phyloP scores from a whole-genome alignment of 2,329 filamentous ascomycete species.

The Rhexocercosporidium sp. region DNA sequence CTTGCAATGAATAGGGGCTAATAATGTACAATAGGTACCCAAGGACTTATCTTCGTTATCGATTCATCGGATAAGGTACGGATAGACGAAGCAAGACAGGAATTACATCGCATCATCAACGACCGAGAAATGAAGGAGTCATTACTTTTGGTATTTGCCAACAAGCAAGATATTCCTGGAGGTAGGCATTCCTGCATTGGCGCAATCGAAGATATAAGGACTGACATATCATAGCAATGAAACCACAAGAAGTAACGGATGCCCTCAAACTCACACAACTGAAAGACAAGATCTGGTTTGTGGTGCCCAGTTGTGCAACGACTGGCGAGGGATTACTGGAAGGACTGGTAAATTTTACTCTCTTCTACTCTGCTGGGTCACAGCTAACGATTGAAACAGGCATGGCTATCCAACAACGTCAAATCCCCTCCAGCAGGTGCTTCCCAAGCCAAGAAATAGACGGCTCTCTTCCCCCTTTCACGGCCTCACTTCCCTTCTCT shows the following conservation, averaged over 20 bases:
- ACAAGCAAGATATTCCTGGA: slow-evolving; percentile 95
- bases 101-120: slow-evolving; percentile 96
- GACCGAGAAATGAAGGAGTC: slow-evolving; percentile 98
- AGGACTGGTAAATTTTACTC: slow-evolving; percentile 62
- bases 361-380: slow-evolving; percentile 11
- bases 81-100: slow-evolving; percentile 90
- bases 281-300: slow-evolving; percentile 85
- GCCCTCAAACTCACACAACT: slow-evolving; percentile 76
- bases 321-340: slow-evolving; percentile 82
- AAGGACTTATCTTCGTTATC: slow-evolving; percentile 98
- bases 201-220: slow-evolving; percentile 1
- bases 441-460: slow-evolving; percentile 35
- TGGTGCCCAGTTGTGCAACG: slow-evolving; percentile 82
- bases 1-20: slow-evolving; percentile 70
- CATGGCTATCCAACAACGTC: slow-evolving; percentile 85
- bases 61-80: slow-evolving; percentile 91
- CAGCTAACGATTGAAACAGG: slow-evolving; percentile 43
- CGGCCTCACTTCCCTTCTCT: slow-evolving; percentile 9
- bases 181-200: slow-evolving; percentile 53
- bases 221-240: slow-evolving; percentile 64
- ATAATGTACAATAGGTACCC: slow-evolving; percentile 68
- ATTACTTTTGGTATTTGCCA: slow-evolving; percentile 92
- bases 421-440: slow-evolving; percentile 59
- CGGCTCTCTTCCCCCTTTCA: not conserved
- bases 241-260: slow-evolving; percentile 79